A percentile compares a stretch with the other conserved stretches of the same genome.
These are phyloP conservation scores for Colletotrichum aenigma DNA, from an alignment of 2,329 filamentous ascomycete genomes.

Conservation along the genomic window DNA sequence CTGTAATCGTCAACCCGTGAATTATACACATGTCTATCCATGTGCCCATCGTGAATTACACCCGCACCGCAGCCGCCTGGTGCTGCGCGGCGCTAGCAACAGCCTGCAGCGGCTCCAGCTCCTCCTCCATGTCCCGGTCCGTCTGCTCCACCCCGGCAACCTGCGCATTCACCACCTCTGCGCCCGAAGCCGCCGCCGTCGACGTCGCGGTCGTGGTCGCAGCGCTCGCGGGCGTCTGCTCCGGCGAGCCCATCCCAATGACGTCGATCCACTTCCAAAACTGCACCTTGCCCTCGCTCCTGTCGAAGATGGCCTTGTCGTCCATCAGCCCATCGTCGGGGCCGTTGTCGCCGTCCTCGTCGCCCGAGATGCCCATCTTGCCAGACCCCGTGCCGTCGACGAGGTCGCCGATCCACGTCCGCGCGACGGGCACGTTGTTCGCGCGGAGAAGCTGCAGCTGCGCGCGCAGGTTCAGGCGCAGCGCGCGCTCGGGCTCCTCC, in stretches of 20 bases:
- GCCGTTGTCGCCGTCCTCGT: conserved; percentile 13
- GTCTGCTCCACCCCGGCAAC: conserved; percentile 11
- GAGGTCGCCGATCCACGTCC: conserved; percentile 54
- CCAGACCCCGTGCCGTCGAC: conserved; percentile 49
- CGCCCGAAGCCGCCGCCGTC: neutral
- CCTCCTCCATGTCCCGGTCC: conserved; percentile 20
- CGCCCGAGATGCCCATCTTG: conserved; percentile 27
- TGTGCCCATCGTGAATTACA: neutral
- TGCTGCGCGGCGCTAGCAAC: conserved; percentile 14
- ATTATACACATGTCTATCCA: neutral
- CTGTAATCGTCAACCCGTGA: neutral
- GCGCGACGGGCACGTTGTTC: conserved; percentile 52
- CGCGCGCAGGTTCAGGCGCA: conserved; percentile 56
- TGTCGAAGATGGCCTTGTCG: conserved; percentile 57
- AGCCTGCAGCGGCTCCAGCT: conserved; percentile 20
- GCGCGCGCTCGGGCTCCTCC: conserved; percentile 59
- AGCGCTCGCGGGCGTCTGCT: neutral
- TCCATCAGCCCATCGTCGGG: conserved; percentile 44
- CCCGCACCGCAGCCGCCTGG: neutral
- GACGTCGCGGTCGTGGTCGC: neutral
- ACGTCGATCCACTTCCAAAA: conserved; percentile 60
- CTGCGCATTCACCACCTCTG: neutral
- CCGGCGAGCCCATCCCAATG: conserved; percentile 48
- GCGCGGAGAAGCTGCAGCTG: conserved; percentile 55
- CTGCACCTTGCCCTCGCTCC: conserved; percentile 42